Evolutionary conservation across 177 flowering plant genomes (phyloP).

Genomic region (Vitis hybrid): DNA sequence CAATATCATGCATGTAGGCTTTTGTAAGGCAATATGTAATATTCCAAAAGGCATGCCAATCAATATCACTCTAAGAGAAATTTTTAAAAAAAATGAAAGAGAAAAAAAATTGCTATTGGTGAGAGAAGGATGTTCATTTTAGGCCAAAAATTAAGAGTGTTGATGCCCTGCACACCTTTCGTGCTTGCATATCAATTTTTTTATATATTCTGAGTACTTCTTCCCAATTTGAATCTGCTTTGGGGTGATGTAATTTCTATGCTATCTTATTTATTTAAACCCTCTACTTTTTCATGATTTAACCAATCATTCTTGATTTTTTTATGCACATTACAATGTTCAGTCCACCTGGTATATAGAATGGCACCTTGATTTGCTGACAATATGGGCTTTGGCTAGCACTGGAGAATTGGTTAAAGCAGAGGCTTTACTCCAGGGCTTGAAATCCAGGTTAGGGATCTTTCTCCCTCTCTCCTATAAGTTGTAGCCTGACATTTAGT

Average conservation of each 20-base stretch:
- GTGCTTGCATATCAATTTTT: too few species aligned
- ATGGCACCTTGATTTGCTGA: slow-evolving; percentile 82
- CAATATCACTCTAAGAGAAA: too few species aligned
- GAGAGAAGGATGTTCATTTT: background rate
- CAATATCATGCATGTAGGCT: too few species aligned
- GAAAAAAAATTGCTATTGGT: background rate
- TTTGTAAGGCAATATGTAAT: too few species aligned
- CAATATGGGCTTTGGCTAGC: slow-evolving; percentile 66
- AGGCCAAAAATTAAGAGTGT: too few species aligned
- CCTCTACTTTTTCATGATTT: background rate
- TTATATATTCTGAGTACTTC: too few species aligned
- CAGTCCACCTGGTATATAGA: slow-evolving; percentile 68
- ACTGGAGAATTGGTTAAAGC: slow-evolving; percentile 45
- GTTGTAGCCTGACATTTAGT: background rate
- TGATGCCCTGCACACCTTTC: too few species aligned
- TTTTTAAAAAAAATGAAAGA: too few species aligned
- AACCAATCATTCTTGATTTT: background rate
- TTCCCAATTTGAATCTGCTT: background rate
- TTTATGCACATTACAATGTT: background rate
- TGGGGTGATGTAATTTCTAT: background rate
- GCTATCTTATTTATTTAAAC: background rate
- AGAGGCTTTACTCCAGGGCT: slow-evolving; percentile 54
- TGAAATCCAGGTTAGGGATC: slow-evolving; percentile 56
- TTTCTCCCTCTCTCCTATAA: background rate
- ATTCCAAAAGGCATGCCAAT: too few species aligned